Percentiles rank a stretch among this genome's conserved stretches.
These are phyloP conservation scores for Solanum piurae DNA, from an alignment of 257 asterid species.

Conservation along the genomic window DNA sequence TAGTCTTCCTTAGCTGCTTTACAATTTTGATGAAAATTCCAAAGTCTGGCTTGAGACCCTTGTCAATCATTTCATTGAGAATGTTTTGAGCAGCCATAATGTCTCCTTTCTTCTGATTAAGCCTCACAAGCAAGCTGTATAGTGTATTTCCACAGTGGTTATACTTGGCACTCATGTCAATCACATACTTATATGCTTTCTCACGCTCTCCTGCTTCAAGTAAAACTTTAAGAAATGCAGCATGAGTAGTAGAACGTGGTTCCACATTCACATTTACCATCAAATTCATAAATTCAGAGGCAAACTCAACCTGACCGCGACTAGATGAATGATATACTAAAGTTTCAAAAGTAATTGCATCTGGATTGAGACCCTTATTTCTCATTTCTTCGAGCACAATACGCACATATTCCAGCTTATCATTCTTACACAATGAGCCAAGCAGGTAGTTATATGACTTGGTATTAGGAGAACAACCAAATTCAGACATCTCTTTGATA, in stretches of 20 bases:
- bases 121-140: slow-evolving; percentile 55
- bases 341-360: slow-evolving; percentile 56
- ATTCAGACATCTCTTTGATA: slow-evolving; percentile 43
- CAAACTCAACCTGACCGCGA: slow-evolving; percentile 32
- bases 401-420: slow-evolving; percentile 27
- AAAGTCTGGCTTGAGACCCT: slow-evolving; percentile 51
- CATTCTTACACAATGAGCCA: slow-evolving; percentile 48
- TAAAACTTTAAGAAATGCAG: slow-evolving; percentile 32
- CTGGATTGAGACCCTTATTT: slow-evolving; percentile 22
- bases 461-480: slow-evolving; percentile 22
- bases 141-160: slow-evolving; percentile 27
- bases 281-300: slow-evolving; percentile 30
- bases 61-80: slow-evolving; percentile 64
- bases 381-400: slow-evolving; percentile 45
- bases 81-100: slow-evolving; percentile 36
- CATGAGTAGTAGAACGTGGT: slow-evolving; percentile 50
- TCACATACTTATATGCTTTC: slow-evolving; percentile 42
- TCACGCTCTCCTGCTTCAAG: slow-evolving; percentile 31
- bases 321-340: slow-evolving; percentile 34
- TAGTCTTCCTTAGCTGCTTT: slow-evolving; percentile 29
- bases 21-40: slow-evolving; percentile 22
- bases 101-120: slow-evolving; percentile 41
- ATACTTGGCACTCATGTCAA: slow-evolving; percentile 24
- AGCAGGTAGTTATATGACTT: slow-evolving; percentile 54
- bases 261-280: slow-evolving; percentile 39